phyloP scores from a whole-genome alignment of 106 monocot genomes.

The Allium fistulosum region DNA sequence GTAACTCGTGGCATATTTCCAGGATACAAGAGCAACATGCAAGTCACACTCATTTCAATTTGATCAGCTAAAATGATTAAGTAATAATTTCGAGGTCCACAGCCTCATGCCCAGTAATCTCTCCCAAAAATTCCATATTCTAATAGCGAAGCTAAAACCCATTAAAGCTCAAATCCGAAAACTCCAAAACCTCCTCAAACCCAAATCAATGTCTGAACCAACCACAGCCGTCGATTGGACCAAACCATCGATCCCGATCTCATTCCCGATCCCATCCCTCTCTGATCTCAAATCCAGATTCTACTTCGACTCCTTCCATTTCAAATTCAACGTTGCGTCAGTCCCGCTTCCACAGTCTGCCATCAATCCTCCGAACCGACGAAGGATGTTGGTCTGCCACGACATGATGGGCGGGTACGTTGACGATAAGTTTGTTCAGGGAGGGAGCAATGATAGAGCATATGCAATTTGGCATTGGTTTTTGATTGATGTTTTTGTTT shows the following conservation, averaged over 20 bases:
- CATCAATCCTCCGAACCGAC: conserved; percentile 26
- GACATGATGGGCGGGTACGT: conserved; percentile 85
- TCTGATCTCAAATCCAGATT: conserved; percentile 42
- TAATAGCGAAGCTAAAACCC: too few relatives aligned
- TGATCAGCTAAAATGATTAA: too few relatives aligned
- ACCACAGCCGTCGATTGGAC: conserved; percentile 18
- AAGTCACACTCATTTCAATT: too few relatives aligned
- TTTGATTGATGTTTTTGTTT: conserved; percentile 88
- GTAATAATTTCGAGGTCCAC: too few relatives aligned
- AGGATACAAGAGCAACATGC: too few relatives aligned
- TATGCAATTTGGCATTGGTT: conserved; percentile 95
- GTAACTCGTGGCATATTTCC: too few relatives aligned
- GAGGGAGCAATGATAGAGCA: conserved; percentile 60
- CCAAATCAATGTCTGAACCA: background rate
- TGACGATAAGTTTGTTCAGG: conserved; percentile 85
- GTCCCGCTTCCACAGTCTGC: conserved; percentile 31
- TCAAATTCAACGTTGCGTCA: conserved; percentile 71
- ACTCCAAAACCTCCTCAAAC: background rate
- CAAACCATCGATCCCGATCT: conserved; percentile 59
- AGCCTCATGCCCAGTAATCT: too few relatives aligned
- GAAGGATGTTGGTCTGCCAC: conserved; percentile 83
- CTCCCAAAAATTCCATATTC: too few relatives aligned
- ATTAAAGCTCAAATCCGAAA: background rate
- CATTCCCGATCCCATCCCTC: conserved; percentile 72
- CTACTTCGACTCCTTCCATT: conserved; percentile 72